These are phyloP conservation scores for Botrytis pseudocinerea DNA, from an alignment of 2,329 filamentous ascomycete genomes.

Conservation along the genomic window DNA sequence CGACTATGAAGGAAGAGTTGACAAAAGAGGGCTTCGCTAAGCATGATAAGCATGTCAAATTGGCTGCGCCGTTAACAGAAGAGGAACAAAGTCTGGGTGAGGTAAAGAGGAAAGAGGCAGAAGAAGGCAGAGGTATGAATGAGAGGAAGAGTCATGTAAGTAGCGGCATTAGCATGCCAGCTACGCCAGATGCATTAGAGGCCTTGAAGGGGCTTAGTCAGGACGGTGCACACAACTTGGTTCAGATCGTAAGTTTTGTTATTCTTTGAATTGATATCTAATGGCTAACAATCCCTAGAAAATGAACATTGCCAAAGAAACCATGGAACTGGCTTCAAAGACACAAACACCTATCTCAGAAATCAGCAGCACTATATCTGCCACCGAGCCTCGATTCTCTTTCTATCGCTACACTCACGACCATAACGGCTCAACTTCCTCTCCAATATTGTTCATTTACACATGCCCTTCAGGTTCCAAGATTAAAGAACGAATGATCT, in stretches of 20 bases:
- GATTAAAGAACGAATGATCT: slow-evolving; percentile 84
- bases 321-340: slow-evolving; percentile 61
- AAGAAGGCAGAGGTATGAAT: slow-evolving; percentile 68
- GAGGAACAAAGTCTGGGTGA: slow-evolving; percentile 72
- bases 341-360: slow-evolving; percentile 56
- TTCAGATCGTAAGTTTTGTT: slow-evolving; percentile 61
- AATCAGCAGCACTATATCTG: slow-evolving; percentile 61
- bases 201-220: slow-evolving; percentile 61
- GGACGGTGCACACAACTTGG: slow-evolving; percentile 51
- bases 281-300: slow-evolving; percentile 48
- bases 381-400: slow-evolving; percentile 71
- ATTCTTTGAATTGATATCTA: not conserved
- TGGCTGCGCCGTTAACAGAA: slow-evolving; percentile 72
- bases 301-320: slow-evolving; percentile 71
- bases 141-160: slow-evolving; percentile 53
- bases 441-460: slow-evolving; percentile 76
- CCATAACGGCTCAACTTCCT: slow-evolving; percentile 52
- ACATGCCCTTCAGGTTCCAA: slow-evolving; percentile 72
- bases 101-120: slow-evolving; percentile 73
- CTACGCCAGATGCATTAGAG: slow-evolving; percentile 62
- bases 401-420: slow-evolving; percentile 71
- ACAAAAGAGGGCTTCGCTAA: slow-evolving; percentile 68
- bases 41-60: slow-evolving; percentile 66
- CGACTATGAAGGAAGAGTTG: slow-evolving; percentile 68
- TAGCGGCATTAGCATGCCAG: slow-evolving; percentile 48